Evolutionary conservation across 805 yeast species (phyloP), one percentile per base, ranked within the genome.

Genomic region (Pichia rugopelliculosa): DNA sequence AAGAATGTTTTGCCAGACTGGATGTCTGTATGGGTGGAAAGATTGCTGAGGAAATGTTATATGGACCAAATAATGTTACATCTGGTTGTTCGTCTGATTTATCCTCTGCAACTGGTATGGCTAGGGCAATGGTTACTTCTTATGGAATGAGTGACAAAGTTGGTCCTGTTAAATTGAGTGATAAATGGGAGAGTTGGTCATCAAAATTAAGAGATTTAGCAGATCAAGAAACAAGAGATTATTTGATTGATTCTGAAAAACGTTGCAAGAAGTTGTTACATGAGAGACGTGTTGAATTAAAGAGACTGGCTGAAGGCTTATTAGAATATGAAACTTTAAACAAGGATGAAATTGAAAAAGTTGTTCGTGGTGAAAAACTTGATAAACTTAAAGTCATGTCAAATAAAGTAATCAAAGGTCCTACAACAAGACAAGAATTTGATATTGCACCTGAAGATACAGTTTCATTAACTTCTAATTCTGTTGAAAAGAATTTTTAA

Each of bases 11-110:
- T 54, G 96, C 98, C 0, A 74, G 95, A 53, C 69, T 93, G 55
- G 99, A 93, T 65, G 99, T 93, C 43, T 89, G 96, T 64, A 93
- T 93, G 99, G 99, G 99, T 51, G 99, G 99, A 54, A 90, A 90
- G 65, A 82, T 89, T 49, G 99, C 99, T 26, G 99, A 93, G 71
- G 97, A 91, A 63, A 72, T 87, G 74, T 75, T 86, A 43, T 87
- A 87, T 61, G 99, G 99, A 2, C 76, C 82, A 41, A 96, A 87
- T 47, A 87, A 90, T 62, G 96, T 93, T 12, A 91, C 98, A 3
- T 80, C 91, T 58, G 99, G 99, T 8, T 93, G 98, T 70, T 84
- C 96, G 1, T 82, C 93, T 10, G 99, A 93, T 66, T 77, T 93
- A 59, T 77, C 84, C 51, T 80, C 76, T 57, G 99, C 99, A 17